Base-by-base conservation (phyloP, 2,329 filamentous ascomycete species). In the Colletotrichum musae region DNA sequence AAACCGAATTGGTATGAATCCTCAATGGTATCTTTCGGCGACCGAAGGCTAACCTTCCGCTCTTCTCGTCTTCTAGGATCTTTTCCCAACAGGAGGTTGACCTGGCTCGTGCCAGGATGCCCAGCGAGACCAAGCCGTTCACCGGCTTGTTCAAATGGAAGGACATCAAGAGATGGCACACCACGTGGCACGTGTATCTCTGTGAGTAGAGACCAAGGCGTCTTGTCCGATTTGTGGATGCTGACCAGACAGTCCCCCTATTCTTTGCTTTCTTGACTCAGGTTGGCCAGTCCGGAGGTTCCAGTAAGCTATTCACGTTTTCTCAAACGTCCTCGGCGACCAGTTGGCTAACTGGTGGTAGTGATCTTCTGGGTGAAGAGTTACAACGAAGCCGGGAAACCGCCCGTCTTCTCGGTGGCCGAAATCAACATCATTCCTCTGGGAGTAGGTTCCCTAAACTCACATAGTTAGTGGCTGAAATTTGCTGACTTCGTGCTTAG, bases 281-380 rank as follows among this genome's bases (percentile, higher is more conserved):
- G 51, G 51, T 72, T 5, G 71, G 73, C 51, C 75, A 75, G 70
- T 67, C 73, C 0, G 73, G 73, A 21, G 72, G 65, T 28, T 76
- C 74, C 1, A 75, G 74, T 75, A 72, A 51, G 73, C 68, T 36
- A 1, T 21, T 10, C 2, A 39, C 16, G 1, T 12, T 41, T 12
- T 26, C 21, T 32, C 28, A 32, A 32, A 10, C 50, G 1, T 28
- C 6, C 1, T 6, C 13, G 15, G 4, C 9, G 28, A 32, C 9
- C 12, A 5, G 16, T 13, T 60, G 13, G 3, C 9, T 43, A 9
- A 63, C 41, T 58, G 26, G 67, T 7, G 6, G 26, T n/a, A 75
- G 74, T 75, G 74, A 76, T 76, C 9, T 76, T 75, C 58, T 76
- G 73, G 74, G 72, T 76, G 26, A 76, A 76, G 52, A 75, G 73